Evolutionary conservation across 202 grass and related monocot species (phyloP), one percentile per base, ranked within the genome.

Genomic region (Musa balbisiana): DNA sequence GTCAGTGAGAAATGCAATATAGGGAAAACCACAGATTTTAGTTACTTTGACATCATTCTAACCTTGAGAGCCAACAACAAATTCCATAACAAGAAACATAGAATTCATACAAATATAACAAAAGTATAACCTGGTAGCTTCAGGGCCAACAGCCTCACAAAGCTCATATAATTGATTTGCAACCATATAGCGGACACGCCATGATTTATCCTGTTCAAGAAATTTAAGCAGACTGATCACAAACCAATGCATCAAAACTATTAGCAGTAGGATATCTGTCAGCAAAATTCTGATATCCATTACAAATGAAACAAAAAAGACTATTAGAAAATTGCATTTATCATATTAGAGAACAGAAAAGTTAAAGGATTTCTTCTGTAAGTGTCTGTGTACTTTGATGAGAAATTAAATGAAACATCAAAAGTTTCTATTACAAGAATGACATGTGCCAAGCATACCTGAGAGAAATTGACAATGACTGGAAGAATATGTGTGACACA

Each of bases 111-210:
- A 55, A 43, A 53, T 27, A 55, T 16, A 11, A 12, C 4, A 71
- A n/a, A 51, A 20, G 78, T 78, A 73, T 22, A 73, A 94, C 95
- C 88, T 92, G 53, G 95, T 92, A 56, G 91, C 89, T 73, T 99
- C 95, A 11, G 95, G 83, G 51, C 95, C 91, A 79, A 94, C 95
- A 81, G 91, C 91, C 72, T 98, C 95, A 73, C 91, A 98, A 71
- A 98, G 87, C 59, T 94, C 95, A 76, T 94, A 92, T 49, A 98
- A 77, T 80, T 94, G 95, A 85, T 94, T 98, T 62, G 91, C 95
- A 49, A 98, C 95, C 95, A 98, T 98, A 75, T 94, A 98, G 14
- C 95, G 86, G 14, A 98, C 95, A 82, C 91, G 95, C 95, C 95
- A 99, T 12, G 91, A 99, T 88, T 99, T 99, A 80, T 99, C 95